Percentiles rank a stretch among this genome's conserved stretches.
phyloP scores from a whole-genome alignment of 768 basidiomycete species.

The Pleurotus eryngii region DNA sequence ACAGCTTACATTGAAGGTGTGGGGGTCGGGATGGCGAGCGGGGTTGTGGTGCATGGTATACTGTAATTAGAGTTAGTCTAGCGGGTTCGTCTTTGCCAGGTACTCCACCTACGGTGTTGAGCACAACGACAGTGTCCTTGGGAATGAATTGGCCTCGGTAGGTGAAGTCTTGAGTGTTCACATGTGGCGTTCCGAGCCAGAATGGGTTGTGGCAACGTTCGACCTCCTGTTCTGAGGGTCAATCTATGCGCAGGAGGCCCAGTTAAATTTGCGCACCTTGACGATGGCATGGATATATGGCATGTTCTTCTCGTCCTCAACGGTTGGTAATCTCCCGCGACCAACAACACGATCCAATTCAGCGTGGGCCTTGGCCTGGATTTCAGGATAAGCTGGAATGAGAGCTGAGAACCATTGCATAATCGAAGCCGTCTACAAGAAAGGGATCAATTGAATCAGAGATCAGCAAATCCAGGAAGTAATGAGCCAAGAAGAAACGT shows the following conservation, averaged over 20 bases:
- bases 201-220: slow-evolving; percentile 35
- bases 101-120: slow-evolving; percentile 28
- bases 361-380: slow-evolving; percentile 25
- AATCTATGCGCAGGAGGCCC: neutral
- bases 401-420: slow-evolving; percentile 36
- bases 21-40: slow-evolving; percentile 36
- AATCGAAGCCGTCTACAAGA: slow-evolving; percentile 28
- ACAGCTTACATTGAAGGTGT: slow-evolving; percentile 25
- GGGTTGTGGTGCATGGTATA: slow-evolving; percentile 36
- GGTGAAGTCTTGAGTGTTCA: slow-evolving; percentile 34
- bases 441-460: slow-evolving; percentile 1
- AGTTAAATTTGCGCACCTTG: slow-evolving; percentile 18
- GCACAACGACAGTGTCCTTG: slow-evolving; percentile 34
- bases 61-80: slow-evolving; percentile 8
- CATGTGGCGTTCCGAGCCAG: slow-evolving; percentile 39
- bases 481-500: slow-evolving; percentile 5
- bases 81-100: slow-evolving; percentile 6
- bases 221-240: slow-evolving; percentile 25
- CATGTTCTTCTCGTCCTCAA: slow-evolving; percentile 28
- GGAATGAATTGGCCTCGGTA: slow-evolving; percentile 40
- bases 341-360: slow-evolving; percentile 30
- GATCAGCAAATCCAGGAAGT: neutral
- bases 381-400: slow-evolving; percentile 28
- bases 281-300: slow-evolving; percentile 34
- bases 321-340: slow-evolving; percentile 22